Evolutionary conservation across 371 early-diverging fungal genomes (phyloP).

Genomic region (Mortierella sp.): DNA sequence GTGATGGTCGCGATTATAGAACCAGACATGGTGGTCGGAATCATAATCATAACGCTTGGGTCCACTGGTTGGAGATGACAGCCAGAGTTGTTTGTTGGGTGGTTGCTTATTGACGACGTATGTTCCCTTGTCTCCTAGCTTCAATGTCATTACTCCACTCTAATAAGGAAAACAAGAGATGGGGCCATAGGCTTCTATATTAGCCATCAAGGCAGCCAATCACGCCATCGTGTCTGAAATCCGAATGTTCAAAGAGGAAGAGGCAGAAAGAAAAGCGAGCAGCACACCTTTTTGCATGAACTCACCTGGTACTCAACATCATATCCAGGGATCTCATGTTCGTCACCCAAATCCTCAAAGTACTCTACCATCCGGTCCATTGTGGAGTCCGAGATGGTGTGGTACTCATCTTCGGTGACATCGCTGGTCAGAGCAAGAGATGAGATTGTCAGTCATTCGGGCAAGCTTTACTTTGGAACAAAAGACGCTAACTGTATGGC

Average conservation of each 20-base stretch:
- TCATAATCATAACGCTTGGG: constrained; percentile 92
- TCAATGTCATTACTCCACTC: constrained; percentile 91
- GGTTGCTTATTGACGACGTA: constrained; percentile 99
- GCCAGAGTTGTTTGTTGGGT: constrained; percentile 98
- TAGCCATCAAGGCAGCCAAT: too few species aligned
- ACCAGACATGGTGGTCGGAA: constrained; percentile 69
- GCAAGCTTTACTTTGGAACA: too few species aligned
- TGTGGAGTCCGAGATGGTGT: constrained; percentile 72
- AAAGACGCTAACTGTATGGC: too few species aligned
- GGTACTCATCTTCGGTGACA: constrained; percentile 71
- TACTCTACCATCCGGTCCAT: constrained; percentile 78
- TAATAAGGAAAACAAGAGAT: background rate
- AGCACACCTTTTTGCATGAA: constrained; percentile 49
- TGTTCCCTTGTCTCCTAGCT: constrained; percentile 86
- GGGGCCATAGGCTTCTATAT: background rate
- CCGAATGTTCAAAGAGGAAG: background rate
- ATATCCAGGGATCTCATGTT: constrained; percentile 73
- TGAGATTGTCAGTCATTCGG: constrained; percentile 5
- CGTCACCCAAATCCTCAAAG: constrained; percentile 85
- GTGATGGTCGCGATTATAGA: constrained; percentile 75
- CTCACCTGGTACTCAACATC: constrained; percentile 89
- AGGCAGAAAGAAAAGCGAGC: background rate
- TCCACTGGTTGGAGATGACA: constrained; percentile 95
- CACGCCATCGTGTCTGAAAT: background rate
- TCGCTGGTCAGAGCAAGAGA: constrained; percentile 50